These are phyloP conservation scores for Rhododendron simsii DNA, from an alignment of 148 eudicot genomes.

Conservation along the genomic window DNA sequence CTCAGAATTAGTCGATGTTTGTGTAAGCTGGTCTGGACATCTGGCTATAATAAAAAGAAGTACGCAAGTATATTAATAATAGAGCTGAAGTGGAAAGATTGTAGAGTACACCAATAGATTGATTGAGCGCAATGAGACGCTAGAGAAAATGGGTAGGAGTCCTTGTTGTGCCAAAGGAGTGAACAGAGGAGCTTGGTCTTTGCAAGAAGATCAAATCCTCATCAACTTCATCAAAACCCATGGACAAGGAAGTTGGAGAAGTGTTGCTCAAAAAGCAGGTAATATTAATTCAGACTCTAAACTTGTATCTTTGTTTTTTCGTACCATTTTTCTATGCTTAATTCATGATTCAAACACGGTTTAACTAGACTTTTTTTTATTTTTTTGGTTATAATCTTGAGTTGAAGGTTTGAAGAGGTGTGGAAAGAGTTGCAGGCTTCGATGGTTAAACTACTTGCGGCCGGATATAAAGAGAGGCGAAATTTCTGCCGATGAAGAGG, in stretches of 20 bases:
- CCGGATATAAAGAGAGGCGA: constrained; percentile 42
- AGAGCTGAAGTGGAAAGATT: not conserved
- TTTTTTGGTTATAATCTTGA: not conserved
- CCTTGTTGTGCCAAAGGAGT: constrained; percentile 7
- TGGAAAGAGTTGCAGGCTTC: constrained; percentile 37
- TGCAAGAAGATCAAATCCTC: constrained; percentile 9
- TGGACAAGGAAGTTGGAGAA: constrained; percentile 15
- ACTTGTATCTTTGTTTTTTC: not conserved
- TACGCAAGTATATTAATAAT: not conserved
- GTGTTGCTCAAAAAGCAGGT: constrained; percentile 11
- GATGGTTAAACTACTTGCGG: constrained; percentile 37
- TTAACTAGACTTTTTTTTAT: not conserved
- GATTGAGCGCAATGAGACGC: not conserved
- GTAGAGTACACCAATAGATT: not conserved
- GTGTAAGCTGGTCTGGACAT: no score
- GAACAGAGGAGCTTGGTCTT: constrained; percentile 17
- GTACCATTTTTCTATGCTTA: not conserved
- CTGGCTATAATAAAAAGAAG: not conserved
- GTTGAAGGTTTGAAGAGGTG: constrained; percentile 33
- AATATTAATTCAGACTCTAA: not conserved
- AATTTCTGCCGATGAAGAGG: constrained; percentile 32
- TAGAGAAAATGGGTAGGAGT: constrained; percentile 7
- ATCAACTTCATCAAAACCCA: not conserved
- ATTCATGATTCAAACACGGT: not conserved
- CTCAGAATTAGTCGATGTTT: no score